Evolutionary conservation across 1,284 basidiomycete species (phyloP).

Genomic region (Dichomitus squalens): DNA sequence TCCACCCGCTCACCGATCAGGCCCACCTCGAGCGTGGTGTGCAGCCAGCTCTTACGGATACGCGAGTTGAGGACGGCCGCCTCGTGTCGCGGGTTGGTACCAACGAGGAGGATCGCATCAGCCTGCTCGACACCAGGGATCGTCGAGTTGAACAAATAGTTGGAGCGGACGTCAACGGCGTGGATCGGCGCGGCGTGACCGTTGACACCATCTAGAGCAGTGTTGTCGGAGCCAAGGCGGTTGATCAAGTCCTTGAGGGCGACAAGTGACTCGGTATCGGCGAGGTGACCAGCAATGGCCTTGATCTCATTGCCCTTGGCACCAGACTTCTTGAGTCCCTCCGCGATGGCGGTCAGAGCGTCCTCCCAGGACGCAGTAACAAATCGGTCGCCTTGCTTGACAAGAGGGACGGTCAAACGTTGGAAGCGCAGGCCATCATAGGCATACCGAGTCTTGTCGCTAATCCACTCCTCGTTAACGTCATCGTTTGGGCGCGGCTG

Average conservation of each 20-base stretch:
- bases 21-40: conserved; percentile 84
- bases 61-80: conserved; percentile 97
- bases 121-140: conserved; percentile 92
- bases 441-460: conserved; percentile 97
- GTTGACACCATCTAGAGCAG: conserved; percentile 76
- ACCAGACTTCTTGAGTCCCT: conserved; percentile 80
- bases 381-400: conserved; percentile 93
- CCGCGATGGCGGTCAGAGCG: conserved; percentile 79
- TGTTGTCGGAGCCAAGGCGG: conserved; percentile 94
- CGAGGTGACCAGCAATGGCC: conserved; percentile 90
- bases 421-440: conserved; percentile 97
- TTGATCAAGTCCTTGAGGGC: conserved; percentile 95
- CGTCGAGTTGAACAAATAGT: conserved; percentile 97
- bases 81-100: conserved; percentile 97
- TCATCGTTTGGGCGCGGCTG: conserved; percentile 97
- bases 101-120: conserved; percentile 92
- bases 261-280: conserved; percentile 93
- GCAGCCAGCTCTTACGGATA: conserved; percentile 93
- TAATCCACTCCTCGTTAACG: conserved; percentile 99
- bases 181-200: conserved; percentile 73
- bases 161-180: conserved; percentile 91
- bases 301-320: conserved; percentile 96
- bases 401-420: conserved; percentile 89
- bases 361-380: conserved; percentile 93
- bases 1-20: conserved; percentile 92